These are phyloP conservation scores for Acanthamoeba comandoni DNA, from an alignment of 208 protist species.

Conservation along the genomic window DNA sequence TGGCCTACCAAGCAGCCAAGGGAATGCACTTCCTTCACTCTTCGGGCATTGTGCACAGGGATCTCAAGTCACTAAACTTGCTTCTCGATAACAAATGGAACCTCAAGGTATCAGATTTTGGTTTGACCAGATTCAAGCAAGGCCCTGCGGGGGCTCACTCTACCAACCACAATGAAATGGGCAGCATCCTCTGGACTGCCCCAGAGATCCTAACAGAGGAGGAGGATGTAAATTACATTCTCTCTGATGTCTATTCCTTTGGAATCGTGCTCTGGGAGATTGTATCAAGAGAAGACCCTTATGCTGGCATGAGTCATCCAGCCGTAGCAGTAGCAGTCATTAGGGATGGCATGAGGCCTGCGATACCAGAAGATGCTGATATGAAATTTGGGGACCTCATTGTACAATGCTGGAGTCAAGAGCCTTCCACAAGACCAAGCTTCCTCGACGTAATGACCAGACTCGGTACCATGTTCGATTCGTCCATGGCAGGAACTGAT, in stretches of 20 bases:
- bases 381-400: background rate
- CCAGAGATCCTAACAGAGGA: conserved; percentile 29
- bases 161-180: conserved; percentile 3
- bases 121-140: conserved; percentile 5
- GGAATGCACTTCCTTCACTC: no score
- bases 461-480: conserved; percentile 3
- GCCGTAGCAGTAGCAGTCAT: background rate
- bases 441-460: conserved; percentile 63
- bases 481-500: no score
- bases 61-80: conserved; percentile 3
- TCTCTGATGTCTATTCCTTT: conserved; percentile 20
- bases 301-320: conserved; percentile 10
- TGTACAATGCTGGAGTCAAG: conserved; percentile 24
- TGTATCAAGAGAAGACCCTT: conserved; percentile 39
- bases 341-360: background rate
- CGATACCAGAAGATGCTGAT: background rate
- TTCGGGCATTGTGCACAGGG: background rate
- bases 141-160: no score
- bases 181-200: conserved; percentile 9
- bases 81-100: conserved; percentile 18
- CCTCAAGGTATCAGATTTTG: conserved; percentile 3
- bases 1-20: no score
- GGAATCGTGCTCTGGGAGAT: conserved; percentile 52
- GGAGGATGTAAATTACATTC: conserved; percentile 19
- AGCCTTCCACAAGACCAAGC: conserved; percentile 13